phyloP scores from a whole-genome alignment of 305 asterid genomes.

The Solanum hybrid region DNA sequence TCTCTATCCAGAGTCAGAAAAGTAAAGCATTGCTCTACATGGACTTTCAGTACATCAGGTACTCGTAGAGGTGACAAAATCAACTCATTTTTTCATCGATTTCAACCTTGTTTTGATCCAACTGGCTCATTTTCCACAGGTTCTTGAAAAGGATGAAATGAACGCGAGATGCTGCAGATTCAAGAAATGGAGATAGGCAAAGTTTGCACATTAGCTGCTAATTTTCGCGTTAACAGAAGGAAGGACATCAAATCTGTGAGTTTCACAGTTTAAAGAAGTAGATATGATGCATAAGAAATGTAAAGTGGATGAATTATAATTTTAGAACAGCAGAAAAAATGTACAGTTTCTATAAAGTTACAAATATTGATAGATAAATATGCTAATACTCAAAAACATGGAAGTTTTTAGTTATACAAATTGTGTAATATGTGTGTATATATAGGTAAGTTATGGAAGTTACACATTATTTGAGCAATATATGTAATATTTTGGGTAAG shows the following conservation, averaged over 20 bases:
- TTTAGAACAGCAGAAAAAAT: neutral
- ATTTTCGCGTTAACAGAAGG: neutral
- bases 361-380: neutral
- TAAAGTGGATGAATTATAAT: neutral
- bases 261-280: neutral
- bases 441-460: neutral
- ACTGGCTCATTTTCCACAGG: neutral
- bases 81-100: neutral
- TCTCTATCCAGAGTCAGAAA: conserved; percentile 28
- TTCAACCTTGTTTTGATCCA: neutral
- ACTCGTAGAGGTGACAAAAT: neutral
- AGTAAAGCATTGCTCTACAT: neutral
- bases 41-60: neutral
- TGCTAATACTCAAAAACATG: neutral
- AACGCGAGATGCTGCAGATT: neutral
- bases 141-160: neutral
- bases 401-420: neutral
- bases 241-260: neutral
- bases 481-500: neutral
- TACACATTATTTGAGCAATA: neutral
- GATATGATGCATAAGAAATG: neutral
- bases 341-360: neutral
- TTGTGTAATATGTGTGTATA: neutral
- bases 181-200: neutral
- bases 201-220: neutral